These are phyloP conservation scores for Salix caprea DNA, from an alignment of 345 rosid species.

Conservation along the genomic window DNA sequence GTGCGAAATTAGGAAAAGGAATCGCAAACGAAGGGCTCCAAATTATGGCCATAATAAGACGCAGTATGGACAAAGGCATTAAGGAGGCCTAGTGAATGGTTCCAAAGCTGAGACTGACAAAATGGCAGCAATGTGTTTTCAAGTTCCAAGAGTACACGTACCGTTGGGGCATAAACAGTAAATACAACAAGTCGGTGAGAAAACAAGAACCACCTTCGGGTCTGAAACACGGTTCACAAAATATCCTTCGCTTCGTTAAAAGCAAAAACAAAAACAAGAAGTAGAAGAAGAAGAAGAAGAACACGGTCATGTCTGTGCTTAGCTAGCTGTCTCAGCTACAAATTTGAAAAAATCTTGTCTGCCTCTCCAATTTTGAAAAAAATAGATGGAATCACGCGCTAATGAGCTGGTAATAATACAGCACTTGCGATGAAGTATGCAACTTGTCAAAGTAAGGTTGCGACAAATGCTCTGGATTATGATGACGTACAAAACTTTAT, in stretches of 20 bases:
- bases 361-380: neutral
- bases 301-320: neutral
- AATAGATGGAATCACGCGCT: neutral
- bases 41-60: too few relatives aligned
- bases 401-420: neutral
- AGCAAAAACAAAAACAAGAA: neutral
- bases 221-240: conserved; percentile 2
- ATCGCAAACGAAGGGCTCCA: too few relatives aligned
- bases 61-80: too few relatives aligned
- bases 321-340: neutral
- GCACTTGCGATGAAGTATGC: neutral
- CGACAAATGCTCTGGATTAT: too few relatives aligned
- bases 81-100: neutral
- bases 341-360: neutral
- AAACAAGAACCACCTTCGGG: neutral
- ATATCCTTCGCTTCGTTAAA: neutral
- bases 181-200: neutral
- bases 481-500: too few relatives aligned
- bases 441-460: too few relatives aligned
- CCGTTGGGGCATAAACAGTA: too few relatives aligned
- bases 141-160: neutral
- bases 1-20: too few relatives aligned
- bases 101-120: neutral
- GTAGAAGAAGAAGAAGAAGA: neutral
- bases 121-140: neutral